A percentile compares a stretch with the other conserved stretches of the same genome.
Evolutionary conservation across 2,329 filamentous ascomycete species (phyloP).

Genomic region (Fusarium solani-melongenae): DNA sequence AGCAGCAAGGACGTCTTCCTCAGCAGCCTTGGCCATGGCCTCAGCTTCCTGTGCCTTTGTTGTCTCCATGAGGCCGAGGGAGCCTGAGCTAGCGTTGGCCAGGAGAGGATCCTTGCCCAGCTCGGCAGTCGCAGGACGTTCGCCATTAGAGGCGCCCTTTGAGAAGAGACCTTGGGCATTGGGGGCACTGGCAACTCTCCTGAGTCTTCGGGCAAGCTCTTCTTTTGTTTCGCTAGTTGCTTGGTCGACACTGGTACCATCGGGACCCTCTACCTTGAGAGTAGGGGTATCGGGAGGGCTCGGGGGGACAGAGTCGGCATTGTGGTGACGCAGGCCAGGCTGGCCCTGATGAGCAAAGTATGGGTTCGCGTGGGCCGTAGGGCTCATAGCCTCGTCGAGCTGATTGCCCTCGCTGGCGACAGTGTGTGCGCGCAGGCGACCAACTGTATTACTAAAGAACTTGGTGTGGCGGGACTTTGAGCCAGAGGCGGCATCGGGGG

Average conservation of each 20-base stretch:
- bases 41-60: constrained; percentile 37
- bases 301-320: constrained; percentile 90
- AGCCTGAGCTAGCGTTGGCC: constrained; percentile 58
- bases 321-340: constrained; percentile 92
- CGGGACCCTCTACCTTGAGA: constrained; percentile 76
- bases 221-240: constrained; percentile 87
- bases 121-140: constrained; percentile 86
- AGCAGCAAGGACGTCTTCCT: constrained; percentile 65
- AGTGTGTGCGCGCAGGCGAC: constrained; percentile 88
- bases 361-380: constrained; percentile 93
- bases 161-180: constrained; percentile 94
- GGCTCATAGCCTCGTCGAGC: constrained; percentile 88
- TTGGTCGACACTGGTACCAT: constrained; percentile 72
- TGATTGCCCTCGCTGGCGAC: constrained; percentile 93
- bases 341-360: constrained; percentile 98
- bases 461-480: constrained; percentile 82
- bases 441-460: constrained; percentile 87
- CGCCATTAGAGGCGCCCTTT: constrained; percentile 63
- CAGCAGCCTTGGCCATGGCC: constrained; percentile 52
- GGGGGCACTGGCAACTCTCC: constrained; percentile 93
- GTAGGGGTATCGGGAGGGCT: constrained; percentile 92
- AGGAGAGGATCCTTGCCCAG: constrained; percentile 83
- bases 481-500: constrained; percentile 31
- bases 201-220: constrained; percentile 90
- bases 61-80: constrained; percentile 51